Conservation (phyloP, 345 rosid genomes). For the Cardamine occulta region DNA sequence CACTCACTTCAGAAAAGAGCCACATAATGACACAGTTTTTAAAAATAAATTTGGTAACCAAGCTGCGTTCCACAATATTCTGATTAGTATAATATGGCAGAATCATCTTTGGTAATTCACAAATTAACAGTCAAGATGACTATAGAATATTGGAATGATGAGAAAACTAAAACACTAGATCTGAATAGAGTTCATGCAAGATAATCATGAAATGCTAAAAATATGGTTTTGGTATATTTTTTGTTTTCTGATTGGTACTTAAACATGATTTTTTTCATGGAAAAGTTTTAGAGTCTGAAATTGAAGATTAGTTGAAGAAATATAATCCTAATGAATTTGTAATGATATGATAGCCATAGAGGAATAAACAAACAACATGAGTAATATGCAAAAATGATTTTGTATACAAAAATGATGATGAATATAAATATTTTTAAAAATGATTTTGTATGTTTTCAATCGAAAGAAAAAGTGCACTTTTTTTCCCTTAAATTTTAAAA, state of each 20-base stretch:
- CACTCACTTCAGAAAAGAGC: background rate
- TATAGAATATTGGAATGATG: background rate
- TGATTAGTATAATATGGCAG: background rate
- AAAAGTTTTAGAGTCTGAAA: too few species aligned
- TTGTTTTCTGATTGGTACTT: background rate
- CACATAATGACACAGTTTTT: background rate
- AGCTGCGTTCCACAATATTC: background rate
- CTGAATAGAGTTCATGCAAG: background rate
- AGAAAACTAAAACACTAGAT: background rate
- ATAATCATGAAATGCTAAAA: background rate
- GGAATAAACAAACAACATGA: too few species aligned
- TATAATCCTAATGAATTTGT: too few species aligned
- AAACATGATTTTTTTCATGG: too few species aligned
- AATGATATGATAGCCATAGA: too few species aligned
- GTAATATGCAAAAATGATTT: too few species aligned
- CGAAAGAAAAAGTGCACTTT: background rate
- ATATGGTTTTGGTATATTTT: background rate
- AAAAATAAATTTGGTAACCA: background rate
- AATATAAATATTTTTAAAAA: too few species aligned
- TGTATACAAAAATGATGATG: too few species aligned
- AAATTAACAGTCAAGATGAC: background rate
- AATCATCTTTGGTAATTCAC: background rate
- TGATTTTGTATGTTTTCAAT: background rate
- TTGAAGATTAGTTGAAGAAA: too few species aligned
- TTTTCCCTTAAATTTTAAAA: background rate